Evolutionary conservation across 495 filamentous ascomycete genomes (phyloP).

Genomic region (Penicillium crystallinum): DNA sequence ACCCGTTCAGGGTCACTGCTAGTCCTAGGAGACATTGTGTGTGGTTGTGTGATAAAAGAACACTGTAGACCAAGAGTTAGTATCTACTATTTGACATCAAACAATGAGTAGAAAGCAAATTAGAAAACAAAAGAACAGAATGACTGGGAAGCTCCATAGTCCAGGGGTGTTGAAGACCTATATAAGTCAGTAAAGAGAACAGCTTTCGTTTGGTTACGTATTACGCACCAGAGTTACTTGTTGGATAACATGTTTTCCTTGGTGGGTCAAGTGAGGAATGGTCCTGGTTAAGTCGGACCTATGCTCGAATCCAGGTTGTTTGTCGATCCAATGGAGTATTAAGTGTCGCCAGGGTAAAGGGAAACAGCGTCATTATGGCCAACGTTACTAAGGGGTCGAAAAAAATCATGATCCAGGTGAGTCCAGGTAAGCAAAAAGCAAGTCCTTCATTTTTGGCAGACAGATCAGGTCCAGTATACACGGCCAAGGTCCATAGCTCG

Average conservation of each 20-base stretch:
- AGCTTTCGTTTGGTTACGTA: background rate
- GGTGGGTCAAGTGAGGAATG: background rate
- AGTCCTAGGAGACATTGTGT: constrained; percentile 37
- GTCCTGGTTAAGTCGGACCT: constrained; percentile 1
- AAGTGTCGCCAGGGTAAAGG: background rate
- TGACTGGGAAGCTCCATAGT: constrained; percentile 24
- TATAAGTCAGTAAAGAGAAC: constrained; percentile 10
- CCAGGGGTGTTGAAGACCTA: constrained; percentile 19
- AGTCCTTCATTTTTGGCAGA: background rate
- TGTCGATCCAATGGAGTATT: constrained; percentile 4
- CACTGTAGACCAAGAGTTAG: constrained; percentile 37
- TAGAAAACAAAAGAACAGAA: constrained; percentile 8
- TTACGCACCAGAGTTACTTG: constrained; percentile 14
- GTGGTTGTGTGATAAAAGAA: constrained; percentile 13
- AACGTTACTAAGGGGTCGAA: constrained; percentile 9
- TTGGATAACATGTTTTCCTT: constrained; percentile 6
- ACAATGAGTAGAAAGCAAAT: constrained; percentile 7
- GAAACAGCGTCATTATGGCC: background rate
- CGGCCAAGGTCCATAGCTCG: constrained; percentile 14
- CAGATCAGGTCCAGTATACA: constrained; percentile 4
- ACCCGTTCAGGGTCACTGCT: constrained; percentile 34
- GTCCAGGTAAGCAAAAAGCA: constrained; percentile 3
- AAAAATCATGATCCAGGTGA: constrained; percentile 7
- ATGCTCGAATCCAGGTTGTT: constrained; percentile 1
- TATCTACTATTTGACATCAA: constrained; percentile 20